Base-by-base conservation (phyloP, 1,139 yeast species). In the Taphrina wiesneri region DNA sequence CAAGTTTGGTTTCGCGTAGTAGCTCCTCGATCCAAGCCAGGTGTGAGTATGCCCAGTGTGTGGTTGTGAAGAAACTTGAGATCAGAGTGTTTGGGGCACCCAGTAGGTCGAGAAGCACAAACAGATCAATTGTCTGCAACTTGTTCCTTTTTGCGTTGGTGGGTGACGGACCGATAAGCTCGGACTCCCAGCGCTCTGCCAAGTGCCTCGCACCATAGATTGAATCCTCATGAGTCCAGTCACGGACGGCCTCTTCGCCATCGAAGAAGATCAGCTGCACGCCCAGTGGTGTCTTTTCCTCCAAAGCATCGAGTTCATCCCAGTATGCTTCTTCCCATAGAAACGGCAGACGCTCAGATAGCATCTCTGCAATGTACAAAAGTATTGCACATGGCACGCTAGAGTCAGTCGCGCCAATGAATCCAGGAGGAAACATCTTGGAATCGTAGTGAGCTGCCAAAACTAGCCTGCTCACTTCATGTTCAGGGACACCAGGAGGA, bases 381-480 rank as follows among this genome's bases (percentile, higher is more conserved):
- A 84, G 71, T 30, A 84, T 75, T 0, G 83, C 84, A 72, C 86
- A 83, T 0, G 87, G 83, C 0, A 80, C 84, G 1, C 85, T 86
- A 67, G 85, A 81, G 72, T 84, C 87, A 47, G 78, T 82, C 1
- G 86, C 87, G 1, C 87, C 87, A 47, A 83, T 75, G 65, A 84
- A 83, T 1, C 86, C 86, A n/a, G 75, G 75, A 0, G 85, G 85
- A 7, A 73, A 73, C 5, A 76, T 68, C 69, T 82, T 77, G 1
- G 85, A 79, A 72, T 84, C 87, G 69, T 83, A 84, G 71, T 84
- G 87, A 0, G 85, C 87, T 1, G 83, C 83, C 3, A 83, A 70
- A 0, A 82, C 78, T 23, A 82, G 69, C 47, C 79, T 74, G n/a
- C 74, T 74, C 2, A 73, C 70, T 1, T 71, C 70, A 1, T 72